Percentiles rank a stretch among this genome's conserved stretches.
Evolutionary conservation across 2,329 filamentous ascomycete species (phyloP).

Genomic region (Aspergillus caelatus): DNA sequence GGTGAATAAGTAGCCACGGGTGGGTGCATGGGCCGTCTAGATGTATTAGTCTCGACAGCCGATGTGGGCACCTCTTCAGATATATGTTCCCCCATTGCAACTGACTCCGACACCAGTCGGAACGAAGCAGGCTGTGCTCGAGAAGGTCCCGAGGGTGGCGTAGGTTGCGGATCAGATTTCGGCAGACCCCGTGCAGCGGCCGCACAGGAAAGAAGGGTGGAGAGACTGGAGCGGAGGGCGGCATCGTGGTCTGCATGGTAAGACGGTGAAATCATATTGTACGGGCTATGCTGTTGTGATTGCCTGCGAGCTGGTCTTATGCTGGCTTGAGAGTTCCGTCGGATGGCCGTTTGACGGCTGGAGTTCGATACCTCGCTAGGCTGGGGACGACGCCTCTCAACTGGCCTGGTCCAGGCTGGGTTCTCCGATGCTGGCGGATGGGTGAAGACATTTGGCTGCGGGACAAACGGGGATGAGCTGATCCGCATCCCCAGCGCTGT

Average conservation of each 20-base stretch:
- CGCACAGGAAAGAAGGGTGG: conserved; percentile 90
- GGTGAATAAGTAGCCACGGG: conserved; percentile 23
- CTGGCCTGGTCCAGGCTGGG: conserved; percentile 34
- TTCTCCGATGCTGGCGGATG: conserved; percentile 69
- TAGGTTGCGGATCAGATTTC: conserved; percentile 54
- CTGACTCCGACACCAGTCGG: conserved; percentile 63
- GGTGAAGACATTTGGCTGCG: conserved; percentile 89
- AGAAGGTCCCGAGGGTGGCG: conserved; percentile 25
- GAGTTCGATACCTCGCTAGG: conserved; percentile 47
- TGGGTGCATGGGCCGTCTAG: conserved; percentile 27
- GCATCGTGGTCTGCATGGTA: conserved; percentile 90
- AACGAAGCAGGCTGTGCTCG: conserved; percentile 54
- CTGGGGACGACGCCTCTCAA: conserved; percentile 55
- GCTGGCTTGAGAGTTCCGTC: conserved; percentile 43
- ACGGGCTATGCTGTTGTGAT: conserved; percentile 54
- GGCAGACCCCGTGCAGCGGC: conserved; percentile 82
- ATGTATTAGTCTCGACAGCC: conserved; percentile 24
- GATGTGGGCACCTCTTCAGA: conserved; percentile 26
- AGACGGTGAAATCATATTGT: conserved; percentile 71
- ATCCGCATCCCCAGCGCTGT: conserved; percentile 74
- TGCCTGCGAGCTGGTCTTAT: conserved; percentile 37
- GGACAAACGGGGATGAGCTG: conserved; percentile 66
- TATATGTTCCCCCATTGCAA: conserved; percentile 53
- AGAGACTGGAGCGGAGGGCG: conserved; percentile 88
- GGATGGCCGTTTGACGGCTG: conserved; percentile 36